Base-by-base conservation (phyloP, 2,329 filamentous ascomycete species). In the Tetracladium maxilliforme region DNA sequence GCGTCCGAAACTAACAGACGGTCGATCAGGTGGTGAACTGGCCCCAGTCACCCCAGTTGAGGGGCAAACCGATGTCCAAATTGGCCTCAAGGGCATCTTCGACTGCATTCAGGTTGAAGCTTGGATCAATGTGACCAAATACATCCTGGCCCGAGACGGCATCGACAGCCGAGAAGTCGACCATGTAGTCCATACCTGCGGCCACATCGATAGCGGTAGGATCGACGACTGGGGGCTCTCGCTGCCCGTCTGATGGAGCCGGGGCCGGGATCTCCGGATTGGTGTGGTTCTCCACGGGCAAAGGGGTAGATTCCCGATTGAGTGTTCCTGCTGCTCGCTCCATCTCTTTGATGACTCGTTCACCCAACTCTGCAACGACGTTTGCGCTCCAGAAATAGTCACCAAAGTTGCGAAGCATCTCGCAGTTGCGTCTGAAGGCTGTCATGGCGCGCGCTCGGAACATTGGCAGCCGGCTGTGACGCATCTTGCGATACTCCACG, bases 401-500 rank as follows among this genome's bases (percentile, higher is more conserved):
- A n/a, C 61, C 58, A 27, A 70, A 56, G 10, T 54, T 49, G 13
- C 58, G 53, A 5, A 75, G 46, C 17, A 68, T 50, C 3, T 58
- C 51, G 8, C 65, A 67, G 20, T 68, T 64, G 22, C 54, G 56
- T 25, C 57, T 54, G 37, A 75, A 73, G 1, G 61, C 51, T 10
- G 51, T 52, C 33, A 64, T 60, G 5, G 64, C 61, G n/a, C 69
- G 50, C 0, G 54, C 53, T 4, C 67, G 58, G 31, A 70, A 71
- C 54, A 70, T 64, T 2, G 67, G 60, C 0, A 71, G 47, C 9
- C 59, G 58, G 29, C 64, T 70, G 34, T 71, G 64, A 2, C 69
- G 56, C 66, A 74, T 70, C 38, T 73, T 72, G 22, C 66, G 59
- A 33, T 74, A 75, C 9, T 65, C 62, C 2, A 74, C 65, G 23